These are phyloP conservation scores for Marvania coccoides DNA, from an alignment of 139 green algal genomes.

Conservation along the genomic window DNA sequence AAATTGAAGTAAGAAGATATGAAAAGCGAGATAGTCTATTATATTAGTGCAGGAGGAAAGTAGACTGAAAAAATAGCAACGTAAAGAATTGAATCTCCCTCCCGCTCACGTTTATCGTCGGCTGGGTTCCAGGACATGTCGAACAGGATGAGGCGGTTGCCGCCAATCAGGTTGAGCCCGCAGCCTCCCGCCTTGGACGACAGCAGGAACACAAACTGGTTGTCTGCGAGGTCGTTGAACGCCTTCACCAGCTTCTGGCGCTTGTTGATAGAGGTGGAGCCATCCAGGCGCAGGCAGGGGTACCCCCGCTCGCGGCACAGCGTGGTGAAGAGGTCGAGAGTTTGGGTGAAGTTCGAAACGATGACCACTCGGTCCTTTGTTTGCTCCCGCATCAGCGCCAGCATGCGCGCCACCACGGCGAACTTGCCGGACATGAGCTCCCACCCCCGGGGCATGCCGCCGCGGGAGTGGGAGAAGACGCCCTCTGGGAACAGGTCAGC, in stretches of 20 bases:
- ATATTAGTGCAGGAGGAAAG: too few relatives aligned
- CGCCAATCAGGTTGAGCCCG: constrained; percentile 96
- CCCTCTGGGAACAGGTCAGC: constrained; percentile 68
- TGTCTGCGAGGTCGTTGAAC: constrained; percentile 38
- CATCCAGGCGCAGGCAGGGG: constrained; percentile 85
- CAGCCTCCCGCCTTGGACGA: constrained; percentile 91
- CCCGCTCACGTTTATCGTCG: constrained; percentile 66
- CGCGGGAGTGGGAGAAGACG: constrained; percentile 71
- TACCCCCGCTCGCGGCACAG: constrained; percentile 84
- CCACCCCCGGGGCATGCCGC: constrained; percentile 15
- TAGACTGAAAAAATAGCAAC: too few relatives aligned
- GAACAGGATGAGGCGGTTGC: constrained; percentile 92
- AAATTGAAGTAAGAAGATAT: too few relatives aligned
- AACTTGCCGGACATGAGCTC: constrained; percentile 36
- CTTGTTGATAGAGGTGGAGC: constrained; percentile 85
- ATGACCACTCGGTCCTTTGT: constrained; percentile 84
- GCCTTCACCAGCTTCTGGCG: constrained; percentile 87
- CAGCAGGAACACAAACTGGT: constrained; percentile 96
- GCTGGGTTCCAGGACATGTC: constrained; percentile 93
- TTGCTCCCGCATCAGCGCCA: constrained; percentile 65
- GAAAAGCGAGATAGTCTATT: too few relatives aligned
- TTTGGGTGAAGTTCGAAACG: constrained; percentile 91
- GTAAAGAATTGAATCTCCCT: too few relatives aligned
- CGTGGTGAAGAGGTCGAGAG: constrained; percentile 78
- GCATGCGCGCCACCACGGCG: constrained; percentile 73